These are phyloP conservation scores for Suillus decipiens DNA, from an alignment of 768 basidiomycete genomes.

Conservation along the genomic window DNA sequence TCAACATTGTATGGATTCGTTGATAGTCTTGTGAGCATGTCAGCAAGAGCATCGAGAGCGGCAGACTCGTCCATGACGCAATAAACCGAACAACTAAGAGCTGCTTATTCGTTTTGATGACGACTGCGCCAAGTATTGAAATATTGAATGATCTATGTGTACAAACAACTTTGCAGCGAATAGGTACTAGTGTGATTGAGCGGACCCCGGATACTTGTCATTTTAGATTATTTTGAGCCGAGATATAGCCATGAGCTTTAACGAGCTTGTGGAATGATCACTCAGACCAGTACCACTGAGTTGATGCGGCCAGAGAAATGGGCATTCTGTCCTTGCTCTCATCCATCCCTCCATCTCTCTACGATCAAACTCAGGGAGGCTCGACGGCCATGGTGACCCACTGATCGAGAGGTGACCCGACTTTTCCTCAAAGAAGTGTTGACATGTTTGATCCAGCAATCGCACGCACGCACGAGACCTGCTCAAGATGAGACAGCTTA, in stretches of 20 bases:
- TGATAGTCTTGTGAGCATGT: conserved; percentile 58
- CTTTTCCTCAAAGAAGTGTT: background rate
- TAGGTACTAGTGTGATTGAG: background rate
- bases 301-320: no score
- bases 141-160: background rate
- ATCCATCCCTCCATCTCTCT: background rate
- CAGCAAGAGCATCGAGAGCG: conserved; percentile 63
- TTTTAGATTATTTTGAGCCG: no score
- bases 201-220: conserved; percentile 6
- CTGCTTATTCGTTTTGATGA: background rate
- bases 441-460: background rate
- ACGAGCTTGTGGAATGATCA: no score
- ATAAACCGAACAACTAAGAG: background rate
- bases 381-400: no score
- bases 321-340: background rate
- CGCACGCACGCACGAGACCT: background rate
- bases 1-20: conserved; percentile 60
- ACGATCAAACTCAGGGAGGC: no score
- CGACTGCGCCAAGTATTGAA: background rate
- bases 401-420: background rate
- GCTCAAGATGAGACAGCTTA: background rate
- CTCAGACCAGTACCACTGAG: no score
- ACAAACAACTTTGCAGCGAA: background rate
- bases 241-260: no score
- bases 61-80: conserved; percentile 55